Percentiles rank a stretch among this genome's conserved stretches.
Evolutionary conservation across 305 asterid species (phyloP).

Genomic region (Salvia sclarea): DNA sequence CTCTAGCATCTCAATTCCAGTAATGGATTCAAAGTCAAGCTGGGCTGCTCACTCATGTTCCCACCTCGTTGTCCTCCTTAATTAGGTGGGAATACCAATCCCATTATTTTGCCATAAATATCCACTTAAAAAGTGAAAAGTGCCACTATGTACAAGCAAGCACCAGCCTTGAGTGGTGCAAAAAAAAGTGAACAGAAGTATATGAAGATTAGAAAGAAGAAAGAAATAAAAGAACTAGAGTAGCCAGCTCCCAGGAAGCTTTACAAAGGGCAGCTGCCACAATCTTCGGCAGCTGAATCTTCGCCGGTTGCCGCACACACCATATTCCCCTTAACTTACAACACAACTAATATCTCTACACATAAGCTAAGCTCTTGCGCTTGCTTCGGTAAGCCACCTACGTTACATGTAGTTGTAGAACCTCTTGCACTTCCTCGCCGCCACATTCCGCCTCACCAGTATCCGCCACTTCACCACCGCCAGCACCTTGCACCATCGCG

Average conservation of each 20-base stretch:
- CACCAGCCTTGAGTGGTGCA: too few relatives aligned
- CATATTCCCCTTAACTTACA: slow-evolving; percentile 17
- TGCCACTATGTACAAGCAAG: too few relatives aligned
- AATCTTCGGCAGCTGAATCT: slow-evolving; percentile 28
- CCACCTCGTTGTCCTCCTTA: too few relatives aligned
- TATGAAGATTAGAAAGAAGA: too few relatives aligned
- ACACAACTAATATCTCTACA: slow-evolving; percentile 25
- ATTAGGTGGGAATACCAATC: too few relatives aligned
- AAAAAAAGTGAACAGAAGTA: too few relatives aligned
- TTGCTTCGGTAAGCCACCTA: slow-evolving; percentile 12
- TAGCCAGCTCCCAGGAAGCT: slow-evolving; percentile 41
- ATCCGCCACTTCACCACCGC: slow-evolving; percentile 82
- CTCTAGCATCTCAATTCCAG: too few relatives aligned
- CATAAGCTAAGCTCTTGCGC: slow-evolving; percentile 2
- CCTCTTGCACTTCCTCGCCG: slow-evolving; percentile 46
- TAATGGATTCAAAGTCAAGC: too few relatives aligned
- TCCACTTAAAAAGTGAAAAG: too few relatives aligned
- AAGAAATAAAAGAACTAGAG: slow-evolving; percentile 31
- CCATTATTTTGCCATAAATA: too few relatives aligned
- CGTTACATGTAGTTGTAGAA: slow-evolving; percentile 31
- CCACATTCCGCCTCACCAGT: slow-evolving; percentile 56
- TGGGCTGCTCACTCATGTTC: too few relatives aligned
- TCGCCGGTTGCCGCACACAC: slow-evolving; percentile 37
- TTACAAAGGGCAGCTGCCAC: slow-evolving; percentile 26
- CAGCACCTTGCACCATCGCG: slow-evolving; percentile 77